Conservation (phyloP, 2,329 filamentous ascomycete species). For the Torrubiella hemipterigena region DNA sequence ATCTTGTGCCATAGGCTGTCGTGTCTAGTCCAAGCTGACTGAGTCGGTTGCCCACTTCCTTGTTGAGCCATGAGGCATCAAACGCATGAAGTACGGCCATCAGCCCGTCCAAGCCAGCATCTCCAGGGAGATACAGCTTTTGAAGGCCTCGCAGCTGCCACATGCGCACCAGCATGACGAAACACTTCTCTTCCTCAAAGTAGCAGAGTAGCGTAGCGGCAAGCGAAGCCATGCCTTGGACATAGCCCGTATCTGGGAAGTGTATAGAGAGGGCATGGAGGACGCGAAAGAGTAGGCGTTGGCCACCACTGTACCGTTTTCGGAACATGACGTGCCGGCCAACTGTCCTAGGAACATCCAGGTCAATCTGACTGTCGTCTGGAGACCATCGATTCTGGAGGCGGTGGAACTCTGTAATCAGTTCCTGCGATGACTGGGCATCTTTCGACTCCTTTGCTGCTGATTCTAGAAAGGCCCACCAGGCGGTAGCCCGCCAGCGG, state of each 20-base stretch:
- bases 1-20: conserved; percentile 89
- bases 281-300: conserved; percentile 83
- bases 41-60: conserved; percentile 69
- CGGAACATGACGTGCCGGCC: conserved; percentile 97
- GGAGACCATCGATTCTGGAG: conserved; percentile 64
- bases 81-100: conserved; percentile 82
- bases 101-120: conserved; percentile 71
- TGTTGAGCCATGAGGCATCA: conserved; percentile 71
- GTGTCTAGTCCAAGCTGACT: conserved; percentile 68
- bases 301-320: conserved; percentile 78
- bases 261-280: conserved; percentile 86
- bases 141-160: conserved; percentile 85
- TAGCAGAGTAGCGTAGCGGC: conserved; percentile 91
- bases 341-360: conserved; percentile 92
- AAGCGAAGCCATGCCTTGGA: conserved; percentile 93
- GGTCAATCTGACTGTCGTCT: conserved; percentile 93
- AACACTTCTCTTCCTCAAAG: conserved; percentile 88
- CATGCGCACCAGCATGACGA: conserved; percentile 91
- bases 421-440: conserved; percentile 54
- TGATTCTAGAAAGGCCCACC: conserved; percentile 81
- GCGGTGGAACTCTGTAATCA: conserved; percentile 60
- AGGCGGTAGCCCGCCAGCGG: conserved; percentile 83
- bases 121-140: conserved; percentile 71
- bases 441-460: conserved; percentile 56
- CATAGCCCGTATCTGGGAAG: conserved; percentile 84